Evolutionary conservation across 306 rosid species (phyloP).

Genomic region (Quercus gilva): DNA sequence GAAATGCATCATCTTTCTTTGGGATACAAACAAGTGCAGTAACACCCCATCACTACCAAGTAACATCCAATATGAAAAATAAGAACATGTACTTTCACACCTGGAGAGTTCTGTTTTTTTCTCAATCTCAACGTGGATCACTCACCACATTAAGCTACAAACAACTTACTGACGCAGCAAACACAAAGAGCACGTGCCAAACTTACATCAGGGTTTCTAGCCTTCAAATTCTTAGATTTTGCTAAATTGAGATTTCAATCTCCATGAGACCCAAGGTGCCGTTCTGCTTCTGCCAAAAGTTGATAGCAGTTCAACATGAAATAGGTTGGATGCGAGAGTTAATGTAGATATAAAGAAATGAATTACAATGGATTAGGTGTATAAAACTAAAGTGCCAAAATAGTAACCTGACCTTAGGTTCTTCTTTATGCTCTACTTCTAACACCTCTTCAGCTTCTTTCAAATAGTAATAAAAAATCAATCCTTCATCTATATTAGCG

Average conservation of each 20-base stretch:
- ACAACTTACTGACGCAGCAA: neutral
- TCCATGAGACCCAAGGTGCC: slow-evolving; percentile 60
- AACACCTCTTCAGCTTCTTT: slow-evolving; percentile 33
- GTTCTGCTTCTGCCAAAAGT: slow-evolving; percentile 49
- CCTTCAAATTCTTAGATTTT: slow-evolving; percentile 49
- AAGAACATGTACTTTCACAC: slow-evolving; percentile 35
- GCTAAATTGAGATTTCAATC: slow-evolving; percentile 64
- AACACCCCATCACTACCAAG: no score
- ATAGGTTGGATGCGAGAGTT: neutral
- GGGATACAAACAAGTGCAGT: no score
- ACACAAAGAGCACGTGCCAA: neutral
- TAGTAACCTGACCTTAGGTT: slow-evolving; percentile 30
- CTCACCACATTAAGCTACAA: neutral
- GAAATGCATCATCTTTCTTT: no score
- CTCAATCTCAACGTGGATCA: slow-evolving; percentile 29
- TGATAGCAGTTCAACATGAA: neutral
- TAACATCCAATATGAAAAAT: neutral
- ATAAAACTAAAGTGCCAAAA: neutral
- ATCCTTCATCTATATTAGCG: no score
- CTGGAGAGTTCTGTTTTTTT: slow-evolving; percentile 61
- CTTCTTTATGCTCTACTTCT: slow-evolving; percentile 17
- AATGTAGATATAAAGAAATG: neutral
- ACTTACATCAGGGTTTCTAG: slow-evolving; percentile 55
- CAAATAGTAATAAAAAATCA: neutral
- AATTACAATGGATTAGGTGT: neutral